Conservation (phyloP, 345 rosid species). For the Carallia pectinifolia region DNA sequence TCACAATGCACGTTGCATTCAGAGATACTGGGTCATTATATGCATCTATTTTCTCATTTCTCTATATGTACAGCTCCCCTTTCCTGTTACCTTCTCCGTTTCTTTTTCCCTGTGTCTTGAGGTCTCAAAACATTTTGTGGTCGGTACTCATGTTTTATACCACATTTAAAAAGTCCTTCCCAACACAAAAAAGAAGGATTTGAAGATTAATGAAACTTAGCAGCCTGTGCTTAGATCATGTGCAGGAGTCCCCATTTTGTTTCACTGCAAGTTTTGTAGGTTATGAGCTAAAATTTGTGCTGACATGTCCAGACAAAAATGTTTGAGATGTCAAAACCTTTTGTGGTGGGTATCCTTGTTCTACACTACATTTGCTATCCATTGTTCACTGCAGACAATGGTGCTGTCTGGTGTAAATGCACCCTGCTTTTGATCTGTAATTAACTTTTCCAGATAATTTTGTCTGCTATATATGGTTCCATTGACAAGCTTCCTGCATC, state of each 20-base stretch:
- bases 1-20: too few species aligned
- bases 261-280: background rate
- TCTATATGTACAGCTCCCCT: too few species aligned
- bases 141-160: background rate
- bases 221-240: too few species aligned
- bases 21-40: too few species aligned
- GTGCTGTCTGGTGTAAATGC: too few species aligned
- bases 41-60: too few species aligned
- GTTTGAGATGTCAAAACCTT: background rate
- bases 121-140: background rate
- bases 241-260: background rate
- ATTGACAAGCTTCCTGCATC: background rate
- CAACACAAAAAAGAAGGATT: too few species aligned
- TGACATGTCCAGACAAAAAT: background rate
- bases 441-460: background rate
- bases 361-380: background rate
- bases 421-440: background rate
- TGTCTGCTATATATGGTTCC: background rate
- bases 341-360: background rate
- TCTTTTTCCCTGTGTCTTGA: background rate
- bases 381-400: too few species aligned
- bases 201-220: too few species aligned
- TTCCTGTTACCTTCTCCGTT: too few species aligned
- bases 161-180: background rate
- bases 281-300: background rate